Conservation (phyloP, 2,329 filamentous ascomycete genomes). For the Leptographium lundbergii region DNA sequence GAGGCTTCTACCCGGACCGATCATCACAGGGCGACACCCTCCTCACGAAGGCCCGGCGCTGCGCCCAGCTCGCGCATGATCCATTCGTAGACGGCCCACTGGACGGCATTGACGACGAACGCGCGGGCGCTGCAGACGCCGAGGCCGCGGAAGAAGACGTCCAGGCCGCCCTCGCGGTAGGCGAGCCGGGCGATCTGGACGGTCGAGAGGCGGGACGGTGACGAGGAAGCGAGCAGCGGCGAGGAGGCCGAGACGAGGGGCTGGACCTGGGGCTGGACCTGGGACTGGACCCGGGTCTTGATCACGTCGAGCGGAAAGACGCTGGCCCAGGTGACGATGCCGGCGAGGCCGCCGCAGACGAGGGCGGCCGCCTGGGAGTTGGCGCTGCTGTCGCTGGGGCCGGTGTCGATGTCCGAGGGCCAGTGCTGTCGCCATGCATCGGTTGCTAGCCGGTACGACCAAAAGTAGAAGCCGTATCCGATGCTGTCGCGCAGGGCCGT, state of each 20-base stretch:
- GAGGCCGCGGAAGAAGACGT: conserved; percentile 60
- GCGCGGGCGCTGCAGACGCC: conserved; percentile 73
- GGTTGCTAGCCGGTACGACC: conserved; percentile 72
- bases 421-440: conserved; percentile 20
- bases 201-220: conserved; percentile 30
- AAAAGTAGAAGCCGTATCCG: conserved; percentile 97
- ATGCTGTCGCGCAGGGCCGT: conserved; percentile 76
- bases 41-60: background rate
- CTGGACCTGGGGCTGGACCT: conserved; percentile 57
- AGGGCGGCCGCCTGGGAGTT: conserved; percentile 40
- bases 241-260: conserved; percentile 18
- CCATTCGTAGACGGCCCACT: conserved; percentile 89
- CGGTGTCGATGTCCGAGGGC: background rate
- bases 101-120: conserved; percentile 85
- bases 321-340: conserved; percentile 77
- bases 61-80: conserved; percentile 49
- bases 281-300: conserved; percentile 84
- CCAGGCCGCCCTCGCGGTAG: conserved; percentile 49
- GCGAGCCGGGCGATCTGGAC: conserved; percentile 51
- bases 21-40: background rate
- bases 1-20: too few relatives aligned
- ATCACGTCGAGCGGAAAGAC: conserved; percentile 87
- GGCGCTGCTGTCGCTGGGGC: conserved; percentile 13
- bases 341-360: conserved; percentile 76
- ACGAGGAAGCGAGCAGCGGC: background rate